Evolutionary conservation across 305 asterid genomes (phyloP).

Genomic region (Caryopteris hybrid): DNA sequence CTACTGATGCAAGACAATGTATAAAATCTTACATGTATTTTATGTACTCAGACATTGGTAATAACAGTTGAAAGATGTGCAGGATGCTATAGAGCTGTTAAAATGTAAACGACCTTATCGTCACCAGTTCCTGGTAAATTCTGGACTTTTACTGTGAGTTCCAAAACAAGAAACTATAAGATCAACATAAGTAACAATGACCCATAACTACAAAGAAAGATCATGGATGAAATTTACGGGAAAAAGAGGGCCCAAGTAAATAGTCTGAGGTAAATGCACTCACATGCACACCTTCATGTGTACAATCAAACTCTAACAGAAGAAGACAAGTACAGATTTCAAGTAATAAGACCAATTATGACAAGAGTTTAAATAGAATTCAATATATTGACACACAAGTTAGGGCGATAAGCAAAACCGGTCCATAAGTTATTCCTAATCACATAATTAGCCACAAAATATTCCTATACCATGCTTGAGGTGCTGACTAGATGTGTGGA

Average conservation of each 20-base stretch:
- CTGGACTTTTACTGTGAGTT: not conserved
- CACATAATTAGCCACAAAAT: not conserved
- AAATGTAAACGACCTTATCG: too few relatives aligned
- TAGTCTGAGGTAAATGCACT: too few relatives aligned
- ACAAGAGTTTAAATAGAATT: not conserved
- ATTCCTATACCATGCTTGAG: not conserved
- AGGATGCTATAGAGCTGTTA: too few relatives aligned
- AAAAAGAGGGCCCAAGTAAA: too few relatives aligned
- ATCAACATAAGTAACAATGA: not conserved
- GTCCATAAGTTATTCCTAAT: not conserved
- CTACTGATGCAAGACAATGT: not conserved
- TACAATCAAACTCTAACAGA: not conserved
- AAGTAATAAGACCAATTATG: not conserved
- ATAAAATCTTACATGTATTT: not conserved
- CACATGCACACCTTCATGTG: constrained; percentile 7
- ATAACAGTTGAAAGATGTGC: not conserved
- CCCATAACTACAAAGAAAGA: too few relatives aligned
- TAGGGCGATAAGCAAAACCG: too few relatives aligned
- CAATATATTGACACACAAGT: not conserved
- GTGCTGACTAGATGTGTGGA: not conserved
- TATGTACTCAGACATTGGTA: not conserved
- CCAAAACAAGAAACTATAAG: not conserved
- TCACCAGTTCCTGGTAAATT: not conserved
- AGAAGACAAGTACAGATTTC: not conserved
- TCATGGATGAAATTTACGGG: too few relatives aligned